Evolutionary conservation across 768 basidiomycete genomes (phyloP).

Genomic region (Trametes gibbosa): DNA sequence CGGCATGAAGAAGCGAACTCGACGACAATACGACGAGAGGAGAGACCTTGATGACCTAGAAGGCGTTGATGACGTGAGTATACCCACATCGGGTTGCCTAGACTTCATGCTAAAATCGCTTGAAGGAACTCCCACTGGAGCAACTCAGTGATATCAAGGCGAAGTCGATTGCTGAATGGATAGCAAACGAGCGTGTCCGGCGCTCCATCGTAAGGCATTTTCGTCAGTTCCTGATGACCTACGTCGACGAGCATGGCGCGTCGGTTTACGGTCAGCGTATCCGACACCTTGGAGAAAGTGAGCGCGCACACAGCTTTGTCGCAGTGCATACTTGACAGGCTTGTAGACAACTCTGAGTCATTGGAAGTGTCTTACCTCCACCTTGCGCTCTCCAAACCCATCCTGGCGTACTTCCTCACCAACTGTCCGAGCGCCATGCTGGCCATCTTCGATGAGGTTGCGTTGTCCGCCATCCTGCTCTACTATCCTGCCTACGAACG

Average conservation of each 20-base stretch:
- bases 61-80: conserved; percentile 77
- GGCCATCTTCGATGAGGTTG: conserved; percentile 92
- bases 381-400: conserved; percentile 86
- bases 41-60: conserved; percentile 89
- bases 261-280: conserved; percentile 96
- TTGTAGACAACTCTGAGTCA: conserved; percentile 89
- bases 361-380: conserved; percentile 98
- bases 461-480: conserved; percentile 88
- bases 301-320: conserved; percentile 22
- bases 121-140: conserved; percentile 89
- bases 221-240: conserved; percentile 92
- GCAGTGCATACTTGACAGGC: conserved; percentile 1
- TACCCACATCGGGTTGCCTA: conserved; percentile 1
- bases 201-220: conserved; percentile 91
- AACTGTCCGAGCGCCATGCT: conserved; percentile 94
- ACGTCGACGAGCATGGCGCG: conserved; percentile 85
- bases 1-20: conserved; percentile 76
- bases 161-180: conserved; percentile 97
- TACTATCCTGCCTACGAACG: conserved; percentile 96
- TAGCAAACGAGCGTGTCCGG: conserved; percentile 87
- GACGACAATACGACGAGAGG: conserved; percentile 93
- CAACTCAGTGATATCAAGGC: conserved; percentile 98
- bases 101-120: not conserved
- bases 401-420: conserved; percentile 95
- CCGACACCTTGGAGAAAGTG: conserved; percentile 91